Evolutionary conservation across 2,329 filamentous ascomycete species (phyloP).

Genomic region (Diaporthe sp.): DNA sequence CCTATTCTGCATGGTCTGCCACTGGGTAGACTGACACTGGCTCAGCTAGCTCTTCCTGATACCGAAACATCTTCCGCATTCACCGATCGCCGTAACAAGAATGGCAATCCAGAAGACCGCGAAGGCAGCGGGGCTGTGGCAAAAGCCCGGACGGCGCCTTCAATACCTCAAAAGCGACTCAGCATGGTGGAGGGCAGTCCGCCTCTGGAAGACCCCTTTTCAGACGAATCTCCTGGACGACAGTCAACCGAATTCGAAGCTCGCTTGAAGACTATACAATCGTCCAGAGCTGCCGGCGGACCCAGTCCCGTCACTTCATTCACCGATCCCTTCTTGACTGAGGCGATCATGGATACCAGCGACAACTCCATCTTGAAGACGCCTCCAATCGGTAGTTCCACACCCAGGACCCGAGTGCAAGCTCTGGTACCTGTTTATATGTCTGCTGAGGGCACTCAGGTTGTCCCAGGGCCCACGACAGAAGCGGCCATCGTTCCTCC

Average conservation of each 20-base stretch:
- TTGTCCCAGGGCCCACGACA: background rate
- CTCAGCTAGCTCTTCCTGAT: slow-evolving; percentile 45
- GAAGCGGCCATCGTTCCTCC: background rate
- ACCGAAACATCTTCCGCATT: background rate
- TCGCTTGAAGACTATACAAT: slow-evolving; percentile 38
- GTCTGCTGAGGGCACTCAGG: background rate
- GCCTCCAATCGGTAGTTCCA: slow-evolving; percentile 44
- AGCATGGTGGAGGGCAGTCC: slow-evolving; percentile 47
- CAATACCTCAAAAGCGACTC: slow-evolving; percentile 44
- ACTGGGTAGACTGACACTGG: slow-evolving; percentile 1
- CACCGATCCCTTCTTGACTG: slow-evolving; percentile 52
- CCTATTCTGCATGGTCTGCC: background rate
- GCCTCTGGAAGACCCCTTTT: slow-evolving; percentile 44
- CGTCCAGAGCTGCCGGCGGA: background rate
- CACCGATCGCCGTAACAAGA: slow-evolving; percentile 46
- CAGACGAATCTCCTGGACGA: slow-evolving; percentile 32
- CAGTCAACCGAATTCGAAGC: slow-evolving; percentile 42
- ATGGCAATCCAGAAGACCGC: slow-evolving; percentile 51
- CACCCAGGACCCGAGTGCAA: slow-evolving; percentile 40
- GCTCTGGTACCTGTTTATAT: background rate
- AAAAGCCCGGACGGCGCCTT: background rate
- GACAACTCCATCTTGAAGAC: slow-evolving; percentile 43
- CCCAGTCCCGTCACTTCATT: background rate
- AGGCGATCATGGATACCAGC: slow-evolving; percentile 45
- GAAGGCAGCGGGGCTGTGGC: slow-evolving; percentile 54